Conservation (phyloP, 306 rosid species). For the Lathyrus sativus region DNA sequence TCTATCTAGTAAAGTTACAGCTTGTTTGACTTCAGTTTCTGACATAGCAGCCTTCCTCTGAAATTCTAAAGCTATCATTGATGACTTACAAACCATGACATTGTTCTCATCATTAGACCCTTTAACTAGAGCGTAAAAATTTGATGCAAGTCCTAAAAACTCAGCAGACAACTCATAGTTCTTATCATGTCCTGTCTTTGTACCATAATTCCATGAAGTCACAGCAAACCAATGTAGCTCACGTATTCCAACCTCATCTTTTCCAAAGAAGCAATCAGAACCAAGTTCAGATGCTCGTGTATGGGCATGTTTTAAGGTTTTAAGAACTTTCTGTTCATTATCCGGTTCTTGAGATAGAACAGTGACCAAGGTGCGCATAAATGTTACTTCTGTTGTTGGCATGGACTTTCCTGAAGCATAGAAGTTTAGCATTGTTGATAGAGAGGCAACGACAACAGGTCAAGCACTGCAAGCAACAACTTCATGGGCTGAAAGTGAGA, state of each 20-base stretch:
- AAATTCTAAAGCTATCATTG: conserved; percentile 77
- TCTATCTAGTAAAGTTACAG: no score
- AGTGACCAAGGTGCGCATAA: conserved; percentile 80
- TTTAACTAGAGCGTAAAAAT: conserved; percentile 55
- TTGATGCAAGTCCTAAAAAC: conserved; percentile 73
- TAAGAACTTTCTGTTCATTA: conserved; percentile 63
- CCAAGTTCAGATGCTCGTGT: conserved; percentile 69
- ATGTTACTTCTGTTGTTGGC: conserved; percentile 76
- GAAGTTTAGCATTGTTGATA: conserved; percentile 68
- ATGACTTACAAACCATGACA: conserved; percentile 68
- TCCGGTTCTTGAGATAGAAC: conserved; percentile 71
- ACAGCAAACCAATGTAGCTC: conserved; percentile 90
- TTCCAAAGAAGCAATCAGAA: conserved; percentile 70
- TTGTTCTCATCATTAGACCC: conserved; percentile 56
- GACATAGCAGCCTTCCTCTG: conserved; percentile 61
- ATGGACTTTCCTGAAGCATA: conserved; percentile 69
- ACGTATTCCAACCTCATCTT: conserved; percentile 82
- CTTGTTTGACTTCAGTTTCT: conserved; percentile 73
- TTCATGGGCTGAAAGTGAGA: no score
- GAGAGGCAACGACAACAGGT: conserved; percentile 75
- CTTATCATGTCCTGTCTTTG: conserved; percentile 63
- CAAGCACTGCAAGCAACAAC: conserved; percentile 84
- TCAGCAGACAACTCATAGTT: conserved; percentile 70
- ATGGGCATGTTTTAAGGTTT: conserved; percentile 61
- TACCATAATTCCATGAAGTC: conserved; percentile 89